Evolutionary conservation across 2,329 filamentous ascomycete genomes (phyloP).

Genomic region (Neofusicoccum umdonicola): DNA sequence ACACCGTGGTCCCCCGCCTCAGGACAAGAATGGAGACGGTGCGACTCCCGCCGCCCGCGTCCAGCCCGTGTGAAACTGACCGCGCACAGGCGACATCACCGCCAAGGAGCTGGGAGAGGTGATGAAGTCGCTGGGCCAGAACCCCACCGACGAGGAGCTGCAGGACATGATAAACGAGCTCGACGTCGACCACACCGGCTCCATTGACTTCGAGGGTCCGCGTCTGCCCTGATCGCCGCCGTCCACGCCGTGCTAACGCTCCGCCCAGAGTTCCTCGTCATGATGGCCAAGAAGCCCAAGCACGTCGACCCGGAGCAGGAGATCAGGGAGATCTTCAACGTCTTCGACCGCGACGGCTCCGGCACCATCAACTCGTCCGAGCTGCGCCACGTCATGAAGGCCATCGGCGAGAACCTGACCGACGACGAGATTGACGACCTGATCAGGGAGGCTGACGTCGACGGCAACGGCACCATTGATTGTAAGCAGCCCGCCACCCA

Average conservation of each 20-base stretch:
- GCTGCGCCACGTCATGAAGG: slow-evolving; percentile 62
- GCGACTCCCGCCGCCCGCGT: slow-evolving; percentile 25
- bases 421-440: slow-evolving; percentile 64
- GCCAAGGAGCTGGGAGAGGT: slow-evolving; percentile 62
- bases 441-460: slow-evolving; percentile 63
- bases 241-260: neutral
- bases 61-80: neutral
- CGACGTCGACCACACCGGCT: slow-evolving; percentile 62
- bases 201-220: slow-evolving; percentile 62
- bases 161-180: slow-evolving; percentile 67
- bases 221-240: neutral
- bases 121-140: slow-evolving; percentile 63
- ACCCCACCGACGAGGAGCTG: slow-evolving; percentile 60
- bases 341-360: slow-evolving; percentile 65
- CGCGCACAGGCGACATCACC: slow-evolving; percentile 57
- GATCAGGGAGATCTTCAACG: slow-evolving; percentile 63
- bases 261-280: slow-evolving; percentile 58
- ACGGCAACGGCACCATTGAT: slow-evolving; percentile 63
- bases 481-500: slow-evolving; percentile 44
- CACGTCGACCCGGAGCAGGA: slow-evolving; percentile 62
- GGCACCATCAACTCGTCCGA: slow-evolving; percentile 64
- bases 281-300: slow-evolving; percentile 64
- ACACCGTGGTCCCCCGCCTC: neutral
- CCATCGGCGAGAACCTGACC: slow-evolving; percentile 62
- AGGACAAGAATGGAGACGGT: slow-evolving; percentile 62